Base-by-base conservation (phyloP, 768 basidiomycete species). In the Mycena maculata region DNA sequence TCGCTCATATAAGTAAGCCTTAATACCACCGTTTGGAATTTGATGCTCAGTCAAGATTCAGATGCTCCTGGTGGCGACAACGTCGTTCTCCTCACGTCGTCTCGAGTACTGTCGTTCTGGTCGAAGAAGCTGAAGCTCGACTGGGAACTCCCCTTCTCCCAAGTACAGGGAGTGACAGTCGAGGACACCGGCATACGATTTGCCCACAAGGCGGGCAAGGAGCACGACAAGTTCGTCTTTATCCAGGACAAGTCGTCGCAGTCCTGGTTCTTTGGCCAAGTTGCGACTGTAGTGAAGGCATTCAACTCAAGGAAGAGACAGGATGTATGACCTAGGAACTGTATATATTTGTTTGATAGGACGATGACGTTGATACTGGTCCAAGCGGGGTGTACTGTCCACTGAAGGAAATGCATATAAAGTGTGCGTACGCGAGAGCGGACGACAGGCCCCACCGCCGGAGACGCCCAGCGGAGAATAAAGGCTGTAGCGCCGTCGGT, bases 151-250 rank as follows among this genome's bases (percentile, higher is more conserved):
- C 91, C 95, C 0, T 89, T 99, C 76, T 88, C 87, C 22, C 90
- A 94, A 70, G 88, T 98, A 4, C 90, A 93, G 76, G 94, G 93
- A 20, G 89, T 99, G 48, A 92, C 90, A 4, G 89, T 94, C 28
- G 96, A 98, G 75, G 91, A 96, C 73, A 94, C 89, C 18, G 96
- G 96, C 1, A 94, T 99, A 74, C 87, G 92, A 20, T 93, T 95
- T 74, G 87, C 91, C 16, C 88, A 96, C 78, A 96, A 92, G 73
- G 81, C 84, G 3, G 93, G 93, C 63, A 87, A 83, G 74, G 91
- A 90, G 62, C 83, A 88, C 63, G 91, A 94, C 79, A 90, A 86
- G 72, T 94, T 93, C 76, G 86, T 92, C 15, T 82, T 89, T 74
- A 90, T 94, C 72, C 86, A 90, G 4, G 92, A 94, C 78, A 91